Conservation (phyloP, 495 filamentous ascomycete genomes). For the Thozetella sp. region DNA sequence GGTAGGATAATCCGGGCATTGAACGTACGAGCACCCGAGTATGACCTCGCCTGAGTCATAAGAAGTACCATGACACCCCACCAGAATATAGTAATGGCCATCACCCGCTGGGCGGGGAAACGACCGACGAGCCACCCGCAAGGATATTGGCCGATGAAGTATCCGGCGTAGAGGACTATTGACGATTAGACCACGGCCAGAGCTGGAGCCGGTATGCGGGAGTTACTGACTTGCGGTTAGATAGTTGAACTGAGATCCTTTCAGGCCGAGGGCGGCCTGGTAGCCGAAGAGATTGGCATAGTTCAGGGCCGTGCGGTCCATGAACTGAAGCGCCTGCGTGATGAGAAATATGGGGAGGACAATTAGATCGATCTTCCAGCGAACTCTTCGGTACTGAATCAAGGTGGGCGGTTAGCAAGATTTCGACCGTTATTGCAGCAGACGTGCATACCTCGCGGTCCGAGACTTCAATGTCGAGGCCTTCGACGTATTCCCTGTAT, state of each 20-base stretch:
- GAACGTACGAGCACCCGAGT: not conserved
- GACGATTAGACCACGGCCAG: not conserved
- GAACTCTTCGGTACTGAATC: conserved; percentile 22
- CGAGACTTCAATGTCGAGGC: conserved; percentile 7
- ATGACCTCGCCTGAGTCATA: conserved; percentile 2
- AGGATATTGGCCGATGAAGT: conserved; percentile 45
- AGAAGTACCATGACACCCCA: conserved; percentile 10
- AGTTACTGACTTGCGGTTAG: conserved; percentile 32
- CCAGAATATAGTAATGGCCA: conserved; percentile 2
- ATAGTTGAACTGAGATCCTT: conserved; percentile 9
- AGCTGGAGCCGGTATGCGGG: conserved; percentile 19
- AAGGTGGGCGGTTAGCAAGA: not conserved
- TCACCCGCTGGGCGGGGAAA: conserved; percentile 24
- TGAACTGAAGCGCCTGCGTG: conserved; percentile 51
- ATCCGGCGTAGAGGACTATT: conserved; percentile 19
- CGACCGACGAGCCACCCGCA: conserved; percentile 47
- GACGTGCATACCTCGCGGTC: conserved; percentile 6
- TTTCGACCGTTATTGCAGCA: not conserved
- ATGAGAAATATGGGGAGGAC: conserved; percentile 53
- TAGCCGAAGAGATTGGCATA: conserved; percentile 54
- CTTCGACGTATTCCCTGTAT: conserved; percentile 7
- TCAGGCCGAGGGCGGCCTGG: conserved; percentile 34
- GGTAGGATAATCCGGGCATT: not conserved
- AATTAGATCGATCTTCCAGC: conserved; percentile 51
- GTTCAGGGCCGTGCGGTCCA: conserved; percentile 59